Conservation (phyloP, 1,284 basidiomycete genomes). For the Microbotryomycetes sp. region DNA sequence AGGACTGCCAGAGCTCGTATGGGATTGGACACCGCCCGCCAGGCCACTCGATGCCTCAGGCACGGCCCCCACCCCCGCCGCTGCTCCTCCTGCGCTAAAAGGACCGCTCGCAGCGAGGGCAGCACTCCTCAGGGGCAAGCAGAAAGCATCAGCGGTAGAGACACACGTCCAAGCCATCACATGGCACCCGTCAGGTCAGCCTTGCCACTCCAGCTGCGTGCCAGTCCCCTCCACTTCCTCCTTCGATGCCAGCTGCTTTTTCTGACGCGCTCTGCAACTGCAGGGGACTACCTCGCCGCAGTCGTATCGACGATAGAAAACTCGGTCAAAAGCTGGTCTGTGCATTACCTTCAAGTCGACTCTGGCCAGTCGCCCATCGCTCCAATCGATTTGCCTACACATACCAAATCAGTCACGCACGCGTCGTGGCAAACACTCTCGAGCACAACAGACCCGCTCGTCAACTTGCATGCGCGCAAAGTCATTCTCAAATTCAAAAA, state of each 20-base stretch:
- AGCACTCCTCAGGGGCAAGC: constrained; percentile 5
- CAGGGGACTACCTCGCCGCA: constrained; percentile 18
- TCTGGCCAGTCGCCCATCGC: constrained; percentile 7
- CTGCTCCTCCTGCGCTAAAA: not conserved
- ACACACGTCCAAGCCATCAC: constrained; percentile 5
- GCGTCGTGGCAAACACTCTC: constrained; percentile 18
- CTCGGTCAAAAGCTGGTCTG: not conserved
- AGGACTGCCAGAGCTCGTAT: constrained; percentile 2
- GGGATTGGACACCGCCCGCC: constrained; percentile 14
- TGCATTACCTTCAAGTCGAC: constrained; percentile 4
- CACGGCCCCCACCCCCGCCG: too few relatives aligned
- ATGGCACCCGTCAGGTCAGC: constrained; percentile 18
- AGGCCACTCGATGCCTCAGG: not conserved
- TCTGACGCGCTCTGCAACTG: too few relatives aligned
- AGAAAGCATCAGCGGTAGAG: constrained; percentile 4
- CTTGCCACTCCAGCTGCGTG: too few relatives aligned
- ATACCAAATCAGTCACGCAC: not conserved
- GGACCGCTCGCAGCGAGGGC: not conserved
- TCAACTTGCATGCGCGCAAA: constrained; percentile 1
- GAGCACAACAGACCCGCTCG: not conserved
- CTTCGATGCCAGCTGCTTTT: not conserved
- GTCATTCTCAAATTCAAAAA: constrained; percentile 11
- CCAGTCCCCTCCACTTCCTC: not conserved
- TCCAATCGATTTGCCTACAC: not conserved
- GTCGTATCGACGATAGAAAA: not conserved